Percentiles rank a stretch among this genome's conserved stretches.
Evolutionary conservation across 345 rosid genomes (phyloP).

Genomic region (Theobroma cacao): DNA sequence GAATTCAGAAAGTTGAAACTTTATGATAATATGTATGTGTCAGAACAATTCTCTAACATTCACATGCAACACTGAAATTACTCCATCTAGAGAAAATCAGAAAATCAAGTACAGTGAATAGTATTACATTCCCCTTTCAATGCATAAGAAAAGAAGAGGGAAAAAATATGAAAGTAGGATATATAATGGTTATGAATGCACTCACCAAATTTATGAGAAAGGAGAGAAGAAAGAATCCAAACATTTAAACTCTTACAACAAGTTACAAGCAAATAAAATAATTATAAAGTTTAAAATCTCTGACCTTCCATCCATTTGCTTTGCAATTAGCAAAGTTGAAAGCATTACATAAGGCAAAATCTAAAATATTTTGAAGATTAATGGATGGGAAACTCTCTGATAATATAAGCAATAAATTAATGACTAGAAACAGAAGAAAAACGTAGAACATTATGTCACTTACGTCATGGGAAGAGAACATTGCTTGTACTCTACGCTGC

Average conservation of each 20-base stretch:
- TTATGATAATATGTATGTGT: not conserved
- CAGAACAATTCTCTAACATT: not conserved
- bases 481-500: slow-evolving; percentile 55
- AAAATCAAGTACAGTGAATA: not conserved
- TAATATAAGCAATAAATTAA: no score
- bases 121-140: not conserved
- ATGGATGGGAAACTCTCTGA: not conserved
- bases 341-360: not conserved
- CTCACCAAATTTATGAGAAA: not conserved
- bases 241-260: no score
- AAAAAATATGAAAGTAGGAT: not conserved
- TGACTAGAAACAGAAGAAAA: not conserved
- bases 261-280: no score
- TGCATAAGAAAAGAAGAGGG: not conserved
- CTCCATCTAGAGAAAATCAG: not conserved
- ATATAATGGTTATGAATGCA: no score
- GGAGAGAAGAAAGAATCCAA: no score
- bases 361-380: not conserved
- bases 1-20: not conserved
- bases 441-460: slow-evolving; percentile 23
- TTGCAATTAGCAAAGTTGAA: not conserved
- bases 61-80: not conserved
- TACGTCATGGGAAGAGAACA: slow-evolving; percentile 62
- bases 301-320: not conserved
- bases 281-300: not conserved